Evolutionary conservation across 306 rosid species (phyloP).

Genomic region (Bauhinia variegata): DNA sequence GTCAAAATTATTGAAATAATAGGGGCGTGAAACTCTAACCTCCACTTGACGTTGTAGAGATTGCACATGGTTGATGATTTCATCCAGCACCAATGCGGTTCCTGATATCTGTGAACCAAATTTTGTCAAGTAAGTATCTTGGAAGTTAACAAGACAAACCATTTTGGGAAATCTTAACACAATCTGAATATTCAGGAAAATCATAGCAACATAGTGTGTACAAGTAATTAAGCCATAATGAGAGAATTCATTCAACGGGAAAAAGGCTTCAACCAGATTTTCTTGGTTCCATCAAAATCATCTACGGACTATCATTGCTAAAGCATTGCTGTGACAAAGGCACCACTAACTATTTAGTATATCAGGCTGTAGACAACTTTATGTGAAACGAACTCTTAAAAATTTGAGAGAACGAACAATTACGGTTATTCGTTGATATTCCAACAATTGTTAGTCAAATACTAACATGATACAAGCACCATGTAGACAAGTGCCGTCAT

Average conservation of each 20-base stretch:
- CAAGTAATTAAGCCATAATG: neutral
- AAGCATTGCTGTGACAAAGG: neutral
- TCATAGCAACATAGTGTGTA: conserved; percentile 4
- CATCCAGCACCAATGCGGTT: conserved; percentile 90
- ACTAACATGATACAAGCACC: too few relatives aligned
- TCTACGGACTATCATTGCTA: conserved; percentile 9
- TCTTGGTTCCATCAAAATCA: conserved; percentile 2
- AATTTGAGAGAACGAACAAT: neutral
- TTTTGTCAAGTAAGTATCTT: conserved; percentile 33
- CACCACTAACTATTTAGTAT: neutral
- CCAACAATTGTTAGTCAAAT: conserved; percentile 7
- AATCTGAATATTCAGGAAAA: too few relatives aligned
- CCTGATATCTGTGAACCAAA: conserved; percentile 79
- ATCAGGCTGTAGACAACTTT: conserved; percentile 4
- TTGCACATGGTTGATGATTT: conserved; percentile 95
- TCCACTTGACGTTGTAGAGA: conserved; percentile 92
- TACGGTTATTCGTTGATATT: conserved; percentile 1
- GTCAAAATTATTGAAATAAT: conserved; percentile 35
- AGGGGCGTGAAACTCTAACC: conserved; percentile 63
- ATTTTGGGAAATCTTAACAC: conserved; percentile 25
- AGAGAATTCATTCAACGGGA: neutral
- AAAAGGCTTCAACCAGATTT: conserved; percentile 7
- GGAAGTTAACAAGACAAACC: conserved; percentile 7
- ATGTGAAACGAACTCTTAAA: conserved; percentile 2
- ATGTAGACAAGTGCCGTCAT: conserved; percentile 2